Evolutionary conservation across 768 basidiomycete species (phyloP).

Genomic region (Mycena rosella): DNA sequence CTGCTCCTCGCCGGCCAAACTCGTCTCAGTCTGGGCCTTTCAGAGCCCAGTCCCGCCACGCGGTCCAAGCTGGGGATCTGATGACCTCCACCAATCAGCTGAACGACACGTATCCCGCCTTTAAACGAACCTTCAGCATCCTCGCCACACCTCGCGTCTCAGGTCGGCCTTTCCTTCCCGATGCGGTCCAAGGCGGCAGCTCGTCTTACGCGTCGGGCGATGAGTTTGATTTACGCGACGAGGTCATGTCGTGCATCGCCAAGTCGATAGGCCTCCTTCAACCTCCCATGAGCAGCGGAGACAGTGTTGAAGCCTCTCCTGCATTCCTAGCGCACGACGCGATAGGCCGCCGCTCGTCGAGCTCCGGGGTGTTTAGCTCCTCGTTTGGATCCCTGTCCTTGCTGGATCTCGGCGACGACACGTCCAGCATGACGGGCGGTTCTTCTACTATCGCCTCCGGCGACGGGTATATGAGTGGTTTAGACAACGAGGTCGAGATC

Average conservation of each 20-base stretch:
- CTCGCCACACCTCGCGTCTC: conserved; percentile 63
- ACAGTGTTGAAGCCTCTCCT: conserved; percentile 77
- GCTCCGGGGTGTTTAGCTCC: conserved; percentile 62
- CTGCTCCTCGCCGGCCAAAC: conserved; percentile 38
- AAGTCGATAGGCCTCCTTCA: conserved; percentile 96
- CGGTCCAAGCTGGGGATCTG: conserved; percentile 84
- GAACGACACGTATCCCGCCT: conserved; percentile 60
- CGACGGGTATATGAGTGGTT: conserved; percentile 76
- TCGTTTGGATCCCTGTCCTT: conserved; percentile 83
- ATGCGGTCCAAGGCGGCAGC: conserved; percentile 42
- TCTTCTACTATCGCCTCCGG: conserved; percentile 64
- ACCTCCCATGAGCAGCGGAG: conserved; percentile 79
- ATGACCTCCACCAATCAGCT: conserved; percentile 67
- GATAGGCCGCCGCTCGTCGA: conserved; percentile 53
- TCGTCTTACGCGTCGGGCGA: conserved; percentile 57
- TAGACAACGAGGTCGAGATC: conserved; percentile 98
- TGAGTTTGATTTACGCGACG: conserved; percentile 95
- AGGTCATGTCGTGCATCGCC: conserved; percentile 97
- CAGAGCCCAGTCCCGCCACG: conserved; percentile 58
- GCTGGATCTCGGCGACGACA: conserved; percentile 78
- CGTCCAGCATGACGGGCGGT: conserved; percentile 72
- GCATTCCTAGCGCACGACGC: conserved; percentile 59
- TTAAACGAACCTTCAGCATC: conserved; percentile 62
- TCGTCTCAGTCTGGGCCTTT: conserved; percentile 34
- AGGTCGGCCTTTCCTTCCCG: conserved; percentile 46